Percentiles rank a stretch among this genome's conserved stretches.
Conservation (phyloP, 139 green algal species). For the Volvox africanus region DNA sequence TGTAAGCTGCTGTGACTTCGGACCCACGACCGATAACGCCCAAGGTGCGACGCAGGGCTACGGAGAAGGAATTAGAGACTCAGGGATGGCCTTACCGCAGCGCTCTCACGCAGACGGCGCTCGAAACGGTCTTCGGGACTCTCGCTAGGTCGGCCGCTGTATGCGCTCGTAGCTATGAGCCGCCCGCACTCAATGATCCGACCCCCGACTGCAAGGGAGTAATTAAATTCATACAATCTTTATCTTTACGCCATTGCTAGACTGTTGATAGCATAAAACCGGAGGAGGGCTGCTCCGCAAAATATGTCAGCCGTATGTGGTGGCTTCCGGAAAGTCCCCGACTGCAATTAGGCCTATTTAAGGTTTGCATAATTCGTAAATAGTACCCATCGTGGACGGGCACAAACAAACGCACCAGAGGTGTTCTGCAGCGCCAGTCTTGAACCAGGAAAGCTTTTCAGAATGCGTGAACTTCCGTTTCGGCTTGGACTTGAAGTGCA, state of each 20-base stretch:
- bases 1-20: no score
- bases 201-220: neutral
- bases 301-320: neutral
- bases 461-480: neutral
- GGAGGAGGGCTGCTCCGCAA: neutral
- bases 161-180: neutral
- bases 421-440: neutral
- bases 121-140: constrained; percentile 71
- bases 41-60: no score
- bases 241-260: no score
- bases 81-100: neutral
- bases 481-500: neutral
- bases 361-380: neutral
- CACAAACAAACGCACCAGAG: neutral
- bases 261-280: neutral
- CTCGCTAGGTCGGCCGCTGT: constrained; percentile 49
- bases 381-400: neutral
- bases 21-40: no score
- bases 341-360: neutral
- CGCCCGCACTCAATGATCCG: neutral
- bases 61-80: no score
- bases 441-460: neutral
- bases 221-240: no score
- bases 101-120: constrained; percentile 72
- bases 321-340: neutral